A percentile compares a stretch with the other conserved stretches of the same genome.
Conservation (phyloP, 192 early-diverging fungal genomes). For the Chytriomyces confervae region DNA sequence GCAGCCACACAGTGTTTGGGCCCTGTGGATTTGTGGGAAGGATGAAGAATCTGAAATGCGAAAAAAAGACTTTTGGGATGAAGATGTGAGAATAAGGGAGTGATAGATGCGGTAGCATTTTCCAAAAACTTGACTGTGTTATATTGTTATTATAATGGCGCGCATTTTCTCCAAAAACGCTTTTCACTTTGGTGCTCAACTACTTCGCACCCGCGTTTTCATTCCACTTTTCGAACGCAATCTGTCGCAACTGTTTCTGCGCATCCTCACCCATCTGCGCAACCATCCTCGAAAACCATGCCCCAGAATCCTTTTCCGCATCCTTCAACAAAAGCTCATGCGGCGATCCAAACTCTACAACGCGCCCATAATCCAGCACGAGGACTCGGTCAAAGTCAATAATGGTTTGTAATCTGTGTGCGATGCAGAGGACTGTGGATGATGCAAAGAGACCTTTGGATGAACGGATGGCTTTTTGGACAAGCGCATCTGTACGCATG, state of each 20-base stretch:
- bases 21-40: too few relatives aligned
- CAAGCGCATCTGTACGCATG: slow-evolving; percentile 49
- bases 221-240: slow-evolving; percentile 42
- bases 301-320: slow-evolving; percentile 23
- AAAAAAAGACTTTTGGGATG: too few relatives aligned
- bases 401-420: slow-evolving; percentile 54
- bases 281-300: slow-evolving; percentile 56
- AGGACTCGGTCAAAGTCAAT: slow-evolving; percentile 54
- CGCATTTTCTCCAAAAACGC: too few relatives aligned
- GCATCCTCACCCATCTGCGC: slow-evolving; percentile 53
- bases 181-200: too few relatives aligned
- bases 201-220: not conserved
- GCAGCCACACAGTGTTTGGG: too few relatives aligned
- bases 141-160: too few relatives aligned
- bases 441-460: slow-evolving; percentile 42
- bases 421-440: slow-evolving; percentile 59
- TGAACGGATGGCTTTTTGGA: slow-evolving; percentile 48
- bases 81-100: too few relatives aligned
- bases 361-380: slow-evolving; percentile 49
- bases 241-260: slow-evolving; percentile 30
- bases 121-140: too few relatives aligned
- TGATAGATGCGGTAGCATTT: too few relatives aligned
- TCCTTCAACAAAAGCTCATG: slow-evolving; percentile 46
- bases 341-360: slow-evolving; percentile 63
- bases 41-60: too few relatives aligned